Conservation (phyloP, 1,139 yeast genomes). For the Hemisphaericaspora lyxosophila region DNA sequence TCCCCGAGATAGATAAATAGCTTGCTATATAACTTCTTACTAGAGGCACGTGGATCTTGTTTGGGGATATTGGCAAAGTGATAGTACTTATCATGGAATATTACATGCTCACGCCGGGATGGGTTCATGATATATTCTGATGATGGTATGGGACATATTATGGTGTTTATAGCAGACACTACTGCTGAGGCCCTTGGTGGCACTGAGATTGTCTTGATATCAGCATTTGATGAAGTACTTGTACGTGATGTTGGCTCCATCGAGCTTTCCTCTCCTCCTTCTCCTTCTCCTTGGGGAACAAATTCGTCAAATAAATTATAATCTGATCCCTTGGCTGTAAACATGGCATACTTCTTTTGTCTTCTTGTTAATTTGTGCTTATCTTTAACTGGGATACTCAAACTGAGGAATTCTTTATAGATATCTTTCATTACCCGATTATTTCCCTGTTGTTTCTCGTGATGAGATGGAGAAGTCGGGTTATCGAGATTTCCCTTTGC, state of each 20-base stretch:
- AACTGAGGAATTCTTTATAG: conserved; percentile 23
- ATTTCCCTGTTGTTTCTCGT: background rate
- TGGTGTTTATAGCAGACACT: conserved; percentile 42
- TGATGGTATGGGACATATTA: conserved; percentile 47
- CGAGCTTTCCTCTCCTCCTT: background rate
- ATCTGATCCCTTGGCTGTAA: conserved; percentile 29
- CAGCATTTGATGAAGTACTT: background rate
- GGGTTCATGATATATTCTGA: conserved; percentile 35
- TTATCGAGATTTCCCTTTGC: background rate
- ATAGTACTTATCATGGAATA: conserved; percentile 82
- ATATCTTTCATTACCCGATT: background rate
- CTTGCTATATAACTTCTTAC: conserved; percentile 8
- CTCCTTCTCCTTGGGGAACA: too few relatives aligned
- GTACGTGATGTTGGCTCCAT: background rate
- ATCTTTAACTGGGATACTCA: conserved; percentile 11
- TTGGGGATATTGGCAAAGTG: conserved; percentile 61
- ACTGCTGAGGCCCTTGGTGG: conserved; percentile 49
- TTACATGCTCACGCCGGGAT: conserved; percentile 49
- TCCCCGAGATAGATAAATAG: conserved; percentile 20
- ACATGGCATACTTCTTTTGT: conserved; percentile 24
- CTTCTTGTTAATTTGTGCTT: conserved; percentile 19
- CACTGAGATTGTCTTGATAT: conserved; percentile 19
- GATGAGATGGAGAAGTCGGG: background rate
- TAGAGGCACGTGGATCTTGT: conserved; percentile 13
- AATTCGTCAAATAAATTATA: conserved; percentile 7